Percentiles rank a stretch among this genome's conserved stretches.
Evolutionary conservation across 2,329 filamentous ascomycete species (phyloP).

Genomic region (Microcyclospora pomicola): DNA sequence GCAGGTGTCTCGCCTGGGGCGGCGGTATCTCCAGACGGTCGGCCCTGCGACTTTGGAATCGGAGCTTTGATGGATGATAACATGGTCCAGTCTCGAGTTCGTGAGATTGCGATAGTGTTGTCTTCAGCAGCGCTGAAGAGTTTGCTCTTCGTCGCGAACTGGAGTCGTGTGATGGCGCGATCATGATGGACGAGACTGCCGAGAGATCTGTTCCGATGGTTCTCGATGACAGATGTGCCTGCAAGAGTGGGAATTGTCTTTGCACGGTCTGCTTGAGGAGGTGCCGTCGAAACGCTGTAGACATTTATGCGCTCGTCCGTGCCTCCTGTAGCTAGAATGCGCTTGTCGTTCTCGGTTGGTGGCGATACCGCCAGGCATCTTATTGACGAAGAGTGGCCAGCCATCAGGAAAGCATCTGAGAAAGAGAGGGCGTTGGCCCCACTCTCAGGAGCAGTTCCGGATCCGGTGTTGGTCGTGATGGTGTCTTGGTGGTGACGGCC

Average conservation of each 20-base stretch:
- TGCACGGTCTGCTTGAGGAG: conserved; percentile 45
- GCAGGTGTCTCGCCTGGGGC: conserved; percentile 64
- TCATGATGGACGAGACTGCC: conserved; percentile 79
- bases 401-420: conserved; percentile 88
- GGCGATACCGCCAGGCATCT: conserved; percentile 77
- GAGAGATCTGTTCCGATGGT: conserved; percentile 74
- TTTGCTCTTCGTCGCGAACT: conserved; percentile 76
- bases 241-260: conserved; percentile 46
- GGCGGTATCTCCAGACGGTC: conserved; percentile 82
- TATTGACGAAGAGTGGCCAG: conserved; percentile 80
- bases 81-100: conserved; percentile 78
- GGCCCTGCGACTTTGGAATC: conserved; percentile 61
- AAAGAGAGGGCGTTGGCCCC: conserved; percentile 43
- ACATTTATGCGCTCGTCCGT: conserved; percentile 93
- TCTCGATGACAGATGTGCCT: conserved; percentile 64
- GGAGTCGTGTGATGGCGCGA: conserved; percentile 63
- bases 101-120: conserved; percentile 75
- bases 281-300: conserved; percentile 60
- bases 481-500: conserved; percentile 10
- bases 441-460: conserved; percentile 1
- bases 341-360: conserved; percentile 50
- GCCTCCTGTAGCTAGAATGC: conserved; percentile 79
- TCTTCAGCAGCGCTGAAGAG: conserved; percentile 81
- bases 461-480: conserved; percentile 13
- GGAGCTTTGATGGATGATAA: conserved; percentile 82